These are phyloP conservation scores for Podila horticola DNA, from an alignment of 192 early-diverging fungal species.

Conservation along the genomic window DNA sequence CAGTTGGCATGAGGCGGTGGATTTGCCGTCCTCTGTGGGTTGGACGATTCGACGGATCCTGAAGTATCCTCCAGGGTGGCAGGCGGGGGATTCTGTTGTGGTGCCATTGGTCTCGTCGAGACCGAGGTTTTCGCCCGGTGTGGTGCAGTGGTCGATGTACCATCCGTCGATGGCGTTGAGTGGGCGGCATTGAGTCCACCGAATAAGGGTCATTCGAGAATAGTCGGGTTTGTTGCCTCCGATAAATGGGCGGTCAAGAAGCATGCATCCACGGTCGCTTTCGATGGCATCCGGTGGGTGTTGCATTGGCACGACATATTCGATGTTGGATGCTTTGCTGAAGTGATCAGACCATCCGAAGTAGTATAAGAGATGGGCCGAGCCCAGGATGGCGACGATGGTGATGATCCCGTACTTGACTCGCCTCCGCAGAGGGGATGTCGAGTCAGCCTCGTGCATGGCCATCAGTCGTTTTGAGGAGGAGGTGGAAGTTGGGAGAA, in stretches of 20 bases:
- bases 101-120: not conserved
- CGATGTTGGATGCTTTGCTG: not conserved
- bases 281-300: conserved; percentile 22
- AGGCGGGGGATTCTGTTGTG: not conserved
- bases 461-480: too few species aligned
- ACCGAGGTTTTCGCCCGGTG: conserved; percentile 15
- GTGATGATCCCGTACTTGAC: conserved; percentile 15
- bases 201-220: conserved; percentile 5
- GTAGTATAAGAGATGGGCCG: conserved; percentile 12
- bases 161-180: conserved; percentile 15
- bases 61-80: conserved; percentile 44
- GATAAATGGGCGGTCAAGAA: conserved; percentile 28
- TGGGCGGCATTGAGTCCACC: conserved; percentile 28
- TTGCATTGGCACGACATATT: not conserved
- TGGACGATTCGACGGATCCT: conserved; percentile 12
- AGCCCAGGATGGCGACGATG: conserved; percentile 13
- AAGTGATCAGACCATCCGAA: conserved; percentile 14
- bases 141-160: conserved; percentile 25
- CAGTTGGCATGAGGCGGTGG: conserved; percentile 6
- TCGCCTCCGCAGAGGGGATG: not conserved
- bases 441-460: too few species aligned
- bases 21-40: not conserved
- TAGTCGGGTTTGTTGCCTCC: conserved; percentile 17
- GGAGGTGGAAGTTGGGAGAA: too few species aligned
- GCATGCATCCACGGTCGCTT: conserved; percentile 27